Evolutionary conservation across 371 early-diverging fungal species (phyloP), one percentile per base, ranked within the genome.

Genomic region (Apophysomyces ossiformis): DNA sequence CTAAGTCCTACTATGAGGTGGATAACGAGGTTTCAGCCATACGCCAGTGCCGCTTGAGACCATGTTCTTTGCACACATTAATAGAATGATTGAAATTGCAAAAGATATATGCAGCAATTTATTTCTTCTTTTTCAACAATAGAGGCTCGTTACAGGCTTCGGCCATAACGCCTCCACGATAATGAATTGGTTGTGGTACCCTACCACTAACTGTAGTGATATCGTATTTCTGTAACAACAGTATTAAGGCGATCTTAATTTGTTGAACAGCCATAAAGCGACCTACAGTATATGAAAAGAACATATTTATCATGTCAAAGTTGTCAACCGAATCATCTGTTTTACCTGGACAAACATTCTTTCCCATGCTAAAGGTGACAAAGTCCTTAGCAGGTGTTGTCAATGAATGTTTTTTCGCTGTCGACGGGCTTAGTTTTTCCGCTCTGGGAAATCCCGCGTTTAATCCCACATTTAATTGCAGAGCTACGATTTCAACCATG

Each of bases 181-280:
- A 21, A 21, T 21, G 21, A 21, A 21, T 21, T 21, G 21, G 21
- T 21, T 21, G 21, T 21, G 21, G 21, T 21, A 21, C 21, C 21
- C 1, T 75, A 47, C 73, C 71, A 58, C 54, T 70, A 6, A 13
- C 60, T 3, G 73, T 63, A 8, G 59, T 54, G 16, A 79, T 38
- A 37, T 77, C 64, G 43, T 64, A 79, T 4, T 69, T 9, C 7
- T 66, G 63, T 5, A 79, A 21, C 11, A 77, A 38, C 4, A 68
- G 62, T 12, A 77, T 39, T 4, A 77, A 16, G 4, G 75, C 41
- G 43, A 81, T 62, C 63, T 80, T 77, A 47, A 85, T 74, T 62
- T 85, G 83, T 32, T 78, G 78, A 6, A 77, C 67, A 37, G 84
- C 85, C 64, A 85, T 76, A 72, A 79, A 82, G n/a, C 84, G 77